phyloP scores from a whole-genome alignment of 768 basidiomycete species.

The Hygrocybe coccinea region DNA sequence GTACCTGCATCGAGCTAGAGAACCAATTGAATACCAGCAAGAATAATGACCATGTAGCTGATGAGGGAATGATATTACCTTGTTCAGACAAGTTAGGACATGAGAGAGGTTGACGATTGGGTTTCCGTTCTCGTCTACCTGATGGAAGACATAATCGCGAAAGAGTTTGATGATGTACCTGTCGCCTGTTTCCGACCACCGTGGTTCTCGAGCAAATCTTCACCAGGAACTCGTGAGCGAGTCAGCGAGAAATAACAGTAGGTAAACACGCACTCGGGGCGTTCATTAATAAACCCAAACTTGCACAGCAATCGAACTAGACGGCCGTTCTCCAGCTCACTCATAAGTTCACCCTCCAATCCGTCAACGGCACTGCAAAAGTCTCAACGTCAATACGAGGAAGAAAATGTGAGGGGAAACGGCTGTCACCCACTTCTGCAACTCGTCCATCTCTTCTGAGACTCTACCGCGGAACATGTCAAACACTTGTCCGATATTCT shows the following conservation, averaged over 20 bases:
- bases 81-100: conserved; percentile 89
- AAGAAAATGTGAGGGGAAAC: not conserved
- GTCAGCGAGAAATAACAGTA: not conserved
- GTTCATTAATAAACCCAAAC: conserved; percentile 97
- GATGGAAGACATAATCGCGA: conserved; percentile 97
- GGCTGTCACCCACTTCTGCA: conserved; percentile 54
- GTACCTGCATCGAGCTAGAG: conserved; percentile 83
- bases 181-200: conserved; percentile 99
- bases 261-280: conserved; percentile 79
- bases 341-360: conserved; percentile 76
- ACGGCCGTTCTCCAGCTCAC: conserved; percentile 91
- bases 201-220: conserved; percentile 89
- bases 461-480: conserved; percentile 72
- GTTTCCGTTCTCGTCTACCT: conserved; percentile 85
- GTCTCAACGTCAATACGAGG: not conserved
- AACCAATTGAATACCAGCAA: not conserved
- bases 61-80: conserved; percentile 42
- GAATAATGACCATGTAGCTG: not conserved
- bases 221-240: not conserved
- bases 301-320: conserved; percentile 86
- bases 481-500: conserved; percentile 77
- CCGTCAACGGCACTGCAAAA: conserved; percentile 65
- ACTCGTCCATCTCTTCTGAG: conserved; percentile 77
- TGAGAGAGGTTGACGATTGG: conserved; percentile 89
- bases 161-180: conserved; percentile 97